phyloP scores from a whole-genome alignment of 2,329 filamentous ascomycete genomes.

The Alternaria brassicae region DNA sequence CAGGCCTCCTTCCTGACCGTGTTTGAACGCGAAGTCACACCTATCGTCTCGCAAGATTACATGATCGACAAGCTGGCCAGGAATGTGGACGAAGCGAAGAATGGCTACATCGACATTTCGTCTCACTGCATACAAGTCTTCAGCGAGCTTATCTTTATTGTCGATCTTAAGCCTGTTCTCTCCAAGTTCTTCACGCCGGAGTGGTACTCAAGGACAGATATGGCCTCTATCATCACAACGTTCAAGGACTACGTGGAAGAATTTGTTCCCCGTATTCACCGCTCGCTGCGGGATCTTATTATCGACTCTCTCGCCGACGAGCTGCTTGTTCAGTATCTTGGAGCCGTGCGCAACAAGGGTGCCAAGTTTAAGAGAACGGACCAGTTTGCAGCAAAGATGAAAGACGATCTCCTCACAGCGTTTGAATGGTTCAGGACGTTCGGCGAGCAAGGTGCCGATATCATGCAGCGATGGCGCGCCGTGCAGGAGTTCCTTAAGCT shows the following conservation, averaged over 20 bases:
- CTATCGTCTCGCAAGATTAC: conserved; percentile 81
- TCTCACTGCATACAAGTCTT: conserved; percentile 93
- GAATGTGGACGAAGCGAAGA: conserved; percentile 78
- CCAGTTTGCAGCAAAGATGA: conserved; percentile 90
- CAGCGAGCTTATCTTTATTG: conserved; percentile 82
- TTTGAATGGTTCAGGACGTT: conserved; percentile 84
- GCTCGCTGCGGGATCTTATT: conserved; percentile 87
- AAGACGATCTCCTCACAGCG: conserved; percentile 87
- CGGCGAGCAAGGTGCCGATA: conserved; percentile 60
- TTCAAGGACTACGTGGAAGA: conserved; percentile 95
- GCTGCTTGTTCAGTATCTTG: conserved; percentile 84
- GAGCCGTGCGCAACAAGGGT: conserved; percentile 83
- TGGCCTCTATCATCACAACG: conserved; percentile 93
- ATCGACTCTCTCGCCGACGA: conserved; percentile 93
- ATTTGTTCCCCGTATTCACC: conserved; percentile 83
- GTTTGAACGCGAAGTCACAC: conserved; percentile 83
- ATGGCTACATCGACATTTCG: conserved; percentile 93
- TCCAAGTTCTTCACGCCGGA: conserved; percentile 87
- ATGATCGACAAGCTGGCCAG: conserved; percentile 69
- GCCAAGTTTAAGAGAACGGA: conserved; percentile 87
- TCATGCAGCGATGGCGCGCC: conserved; percentile 92
- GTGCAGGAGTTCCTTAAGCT: conserved; percentile 84
- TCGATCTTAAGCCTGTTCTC: conserved; percentile 86
- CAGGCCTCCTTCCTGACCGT: conserved; percentile 82
- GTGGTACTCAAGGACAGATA: conserved; percentile 86